phyloP scores from a whole-genome alignment of 106 monocot species.

The Platanthera zijinensis region DNA sequence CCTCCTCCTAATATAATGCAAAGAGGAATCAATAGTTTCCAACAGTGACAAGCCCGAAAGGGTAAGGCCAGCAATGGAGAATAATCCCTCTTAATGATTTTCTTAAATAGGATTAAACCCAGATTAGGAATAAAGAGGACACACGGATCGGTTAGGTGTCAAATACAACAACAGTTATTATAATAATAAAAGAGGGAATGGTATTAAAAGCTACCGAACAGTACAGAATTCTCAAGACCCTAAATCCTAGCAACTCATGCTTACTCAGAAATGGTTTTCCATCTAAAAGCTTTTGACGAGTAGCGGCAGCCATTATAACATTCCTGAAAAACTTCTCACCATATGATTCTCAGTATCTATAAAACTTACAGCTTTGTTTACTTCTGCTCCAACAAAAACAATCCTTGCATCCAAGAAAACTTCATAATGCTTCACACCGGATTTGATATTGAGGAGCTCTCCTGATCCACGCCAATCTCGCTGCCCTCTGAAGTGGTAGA shows the following conservation, averaged over 20 bases:
- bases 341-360: neutral
- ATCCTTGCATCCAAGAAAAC: neutral
- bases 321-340: neutral
- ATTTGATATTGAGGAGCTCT: slow-evolving; percentile 3
- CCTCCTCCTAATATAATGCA: too few relatives aligned
- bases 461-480: neutral
- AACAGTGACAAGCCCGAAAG: too few relatives aligned
- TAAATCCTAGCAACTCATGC: neutral
- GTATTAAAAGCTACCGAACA: neutral
- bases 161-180: too few relatives aligned
- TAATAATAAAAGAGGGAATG: neutral
- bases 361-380: neutral
- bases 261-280: neutral
- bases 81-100: too few relatives aligned
- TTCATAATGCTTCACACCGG: neutral
- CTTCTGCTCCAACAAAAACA: neutral
- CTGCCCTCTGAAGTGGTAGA: neutral
- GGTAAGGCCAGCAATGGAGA: too few relatives aligned
- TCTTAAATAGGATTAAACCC: too few relatives aligned
- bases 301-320: neutral
- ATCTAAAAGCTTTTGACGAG: neutral
- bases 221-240: neutral
- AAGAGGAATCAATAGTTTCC: too few relatives aligned
- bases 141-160: too few relatives aligned
- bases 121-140: too few relatives aligned